Evolutionary conservation across 129 eudicot species (phyloP).

Genomic region (Glebionis coronaria): DNA sequence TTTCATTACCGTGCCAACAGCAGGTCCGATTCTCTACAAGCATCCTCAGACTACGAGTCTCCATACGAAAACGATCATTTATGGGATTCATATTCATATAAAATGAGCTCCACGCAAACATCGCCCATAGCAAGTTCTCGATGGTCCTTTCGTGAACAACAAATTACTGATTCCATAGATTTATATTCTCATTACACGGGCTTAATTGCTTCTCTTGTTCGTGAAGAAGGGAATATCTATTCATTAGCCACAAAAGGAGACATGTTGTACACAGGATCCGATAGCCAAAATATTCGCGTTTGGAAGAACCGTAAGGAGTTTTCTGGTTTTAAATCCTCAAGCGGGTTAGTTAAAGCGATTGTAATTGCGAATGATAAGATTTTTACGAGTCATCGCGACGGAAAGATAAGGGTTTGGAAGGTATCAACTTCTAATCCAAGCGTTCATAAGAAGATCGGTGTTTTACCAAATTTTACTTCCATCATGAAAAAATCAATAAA

Average conservation of each 20-base stretch:
- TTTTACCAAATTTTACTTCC: conserved; percentile 56
- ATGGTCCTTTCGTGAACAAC: conserved; percentile 25
- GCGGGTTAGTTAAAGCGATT: conserved; percentile 77
- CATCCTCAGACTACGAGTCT: too few species aligned
- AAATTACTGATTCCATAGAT: conserved; percentile 1
- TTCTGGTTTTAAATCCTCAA: conserved; percentile 72
- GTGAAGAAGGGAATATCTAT: conserved; percentile 83
- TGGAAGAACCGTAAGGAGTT: conserved; percentile 83
- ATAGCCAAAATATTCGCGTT: conserved; percentile 76
- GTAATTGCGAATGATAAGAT: conserved; percentile 57
- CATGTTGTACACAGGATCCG: conserved; percentile 71
- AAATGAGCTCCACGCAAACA: conserved; percentile 6
- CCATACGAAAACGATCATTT: too few species aligned
- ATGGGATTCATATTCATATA: too few species aligned
- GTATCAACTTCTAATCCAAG: conserved; percentile 59
- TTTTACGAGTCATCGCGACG: conserved; percentile 78
- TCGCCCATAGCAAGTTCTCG: conserved; percentile 24
- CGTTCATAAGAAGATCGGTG: conserved; percentile 56
- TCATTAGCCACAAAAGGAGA: conserved; percentile 61
- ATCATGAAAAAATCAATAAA: conserved; percentile 55
- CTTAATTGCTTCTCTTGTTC: conserved; percentile 67
- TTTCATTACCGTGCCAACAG: conserved; percentile 1
- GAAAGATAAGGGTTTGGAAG: conserved; percentile 78
- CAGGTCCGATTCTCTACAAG: neutral
- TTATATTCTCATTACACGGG: conserved; percentile 48